Evolutionary conservation across 805 yeast species (phyloP).

Genomic region (Saturnispora serradocipensis): DNA sequence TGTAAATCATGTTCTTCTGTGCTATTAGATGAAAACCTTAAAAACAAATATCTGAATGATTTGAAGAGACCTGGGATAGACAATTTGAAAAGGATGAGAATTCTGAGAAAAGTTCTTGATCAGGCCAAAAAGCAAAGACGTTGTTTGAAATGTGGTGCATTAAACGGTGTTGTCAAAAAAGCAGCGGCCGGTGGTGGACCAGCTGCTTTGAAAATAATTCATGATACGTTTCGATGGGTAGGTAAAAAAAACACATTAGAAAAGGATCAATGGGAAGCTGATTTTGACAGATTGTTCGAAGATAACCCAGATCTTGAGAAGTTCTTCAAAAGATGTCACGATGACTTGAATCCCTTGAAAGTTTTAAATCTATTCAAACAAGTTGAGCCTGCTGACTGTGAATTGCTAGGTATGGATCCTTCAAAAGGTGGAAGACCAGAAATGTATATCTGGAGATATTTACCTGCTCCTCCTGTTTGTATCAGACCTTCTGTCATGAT

Average conservation of each 20-base stretch:
- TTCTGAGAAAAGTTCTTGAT: slow-evolving; percentile 71
- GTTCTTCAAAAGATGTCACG: slow-evolving; percentile 78
- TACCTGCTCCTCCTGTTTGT: slow-evolving; percentile 99
- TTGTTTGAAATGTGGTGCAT: slow-evolving; percentile 76
- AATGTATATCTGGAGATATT: slow-evolving; percentile 91
- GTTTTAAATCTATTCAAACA: slow-evolving; percentile 82
- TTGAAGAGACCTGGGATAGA: slow-evolving; percentile 82
- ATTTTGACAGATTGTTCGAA: slow-evolving; percentile 64
- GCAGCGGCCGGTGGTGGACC: slow-evolving; percentile 88
- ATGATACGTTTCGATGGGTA: slow-evolving; percentile 91
- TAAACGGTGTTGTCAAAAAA: slow-evolving; percentile 95
- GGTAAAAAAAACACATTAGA: slow-evolving; percentile 86
- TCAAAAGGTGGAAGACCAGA: slow-evolving; percentile 89
- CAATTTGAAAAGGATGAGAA: slow-evolving; percentile 84
- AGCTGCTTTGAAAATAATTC: slow-evolving; percentile 90
- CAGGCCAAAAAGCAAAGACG: slow-evolving; percentile 94
- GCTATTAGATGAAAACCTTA: slow-evolving; percentile 62
- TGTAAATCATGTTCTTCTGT: slow-evolving; percentile 85
- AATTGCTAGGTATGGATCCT: slow-evolving; percentile 83
- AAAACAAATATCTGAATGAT: slow-evolving; percentile 63
- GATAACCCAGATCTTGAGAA: slow-evolving; percentile 84
- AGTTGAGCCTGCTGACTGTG: slow-evolving; percentile 81
- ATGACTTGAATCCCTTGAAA: slow-evolving; percentile 88
- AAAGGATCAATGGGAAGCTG: slow-evolving; percentile 78
- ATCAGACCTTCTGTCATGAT: slow-evolving; percentile 93